Base-by-base conservation (phyloP, 495 filamentous ascomycete species). In the Podospora comata region DNA sequence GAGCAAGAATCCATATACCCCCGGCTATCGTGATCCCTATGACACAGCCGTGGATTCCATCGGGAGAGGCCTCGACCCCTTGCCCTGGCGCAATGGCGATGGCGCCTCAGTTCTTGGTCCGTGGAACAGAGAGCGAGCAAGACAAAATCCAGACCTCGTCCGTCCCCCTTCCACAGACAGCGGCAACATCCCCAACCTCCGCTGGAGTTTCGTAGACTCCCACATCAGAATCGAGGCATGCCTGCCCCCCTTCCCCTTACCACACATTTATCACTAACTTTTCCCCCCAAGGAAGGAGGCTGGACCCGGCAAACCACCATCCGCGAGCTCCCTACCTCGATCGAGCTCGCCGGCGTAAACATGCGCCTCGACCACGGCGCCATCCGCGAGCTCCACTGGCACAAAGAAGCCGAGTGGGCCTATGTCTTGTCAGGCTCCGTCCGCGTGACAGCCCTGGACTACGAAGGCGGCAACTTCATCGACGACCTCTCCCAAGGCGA, bases 321-420 rank as follows among this genome's bases (percentile, higher is more conserved):
- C 62, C 82, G 85, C 19, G 88, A 89, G 72, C 75, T 90, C 1
- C 80, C 81, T 5, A 80, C 84, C 16, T 89, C 87, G 70, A 79
- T 82, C 13, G 85, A 90, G 65, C 79, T 90, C 30, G 88, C 88
- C 6, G 84, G 85, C 60, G 88, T 89, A 64, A 89, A 90, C 71
- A 90, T 90, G 88, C 85, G 88, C 18, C 83, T 90, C 0, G 87
- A 87, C 54, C 71, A 83, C 62, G 88, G 87, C 48, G 89, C 86
- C n/a, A 90, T 89, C 71, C 87, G 89, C 7, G 89, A 91, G 71
- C 76, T 91, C 18, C 89, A 91, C 72, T 91, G 89, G 89, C 89
- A 91, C 77, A 88, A 86, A 58, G 86, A 90, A 71, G 88, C 88
- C 34, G 89, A 91, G 70, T 90, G 88, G 88, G 88, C 85, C 3